These are phyloP conservation scores for Forsythia viridissima DNA, from an alignment of 257 asterid genomes.

Conservation along the genomic window DNA sequence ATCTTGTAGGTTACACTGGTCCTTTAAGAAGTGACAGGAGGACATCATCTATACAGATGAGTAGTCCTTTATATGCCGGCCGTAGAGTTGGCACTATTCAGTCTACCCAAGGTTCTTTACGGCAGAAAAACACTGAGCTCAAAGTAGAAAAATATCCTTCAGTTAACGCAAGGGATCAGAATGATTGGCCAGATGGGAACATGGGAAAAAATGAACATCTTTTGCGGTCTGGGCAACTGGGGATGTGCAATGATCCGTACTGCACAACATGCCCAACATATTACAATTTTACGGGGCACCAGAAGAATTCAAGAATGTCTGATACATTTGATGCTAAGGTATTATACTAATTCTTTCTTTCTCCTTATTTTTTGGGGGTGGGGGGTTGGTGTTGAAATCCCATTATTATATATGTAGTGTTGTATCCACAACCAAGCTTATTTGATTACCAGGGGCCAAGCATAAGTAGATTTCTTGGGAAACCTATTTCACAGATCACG, in stretches of 20 bases:
- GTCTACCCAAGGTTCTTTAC: slow-evolving; percentile 22
- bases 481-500: no score
- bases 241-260: slow-evolving; percentile 56
- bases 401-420: background rate
- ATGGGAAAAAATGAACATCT: slow-evolving; percentile 44
- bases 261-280: slow-evolving; percentile 58
- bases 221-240: slow-evolving; percentile 50
- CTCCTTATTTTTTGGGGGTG: background rate
- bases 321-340: slow-evolving; percentile 42
- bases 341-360: slow-evolving; percentile 3
- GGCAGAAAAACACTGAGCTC: slow-evolving; percentile 20
- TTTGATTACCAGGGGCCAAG: no score
- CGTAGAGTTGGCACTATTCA: slow-evolving; percentile 19
- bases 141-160: slow-evolving; percentile 37
- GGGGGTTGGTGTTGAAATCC: background rate
- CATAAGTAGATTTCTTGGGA: no score
- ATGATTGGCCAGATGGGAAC: slow-evolving; percentile 33
- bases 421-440: background rate
- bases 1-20: slow-evolving; percentile 64
- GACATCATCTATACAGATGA: slow-evolving; percentile 36
- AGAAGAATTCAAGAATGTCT: slow-evolving; percentile 25
- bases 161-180: slow-evolving; percentile 18
- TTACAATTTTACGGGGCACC: slow-evolving; percentile 29
- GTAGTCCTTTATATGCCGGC: slow-evolving; percentile 35
- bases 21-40: slow-evolving; percentile 39